These are phyloP conservation scores for Xerophyta viscosa DNA, from an alignment of 106 monocot species.

Conservation along the genomic window DNA sequence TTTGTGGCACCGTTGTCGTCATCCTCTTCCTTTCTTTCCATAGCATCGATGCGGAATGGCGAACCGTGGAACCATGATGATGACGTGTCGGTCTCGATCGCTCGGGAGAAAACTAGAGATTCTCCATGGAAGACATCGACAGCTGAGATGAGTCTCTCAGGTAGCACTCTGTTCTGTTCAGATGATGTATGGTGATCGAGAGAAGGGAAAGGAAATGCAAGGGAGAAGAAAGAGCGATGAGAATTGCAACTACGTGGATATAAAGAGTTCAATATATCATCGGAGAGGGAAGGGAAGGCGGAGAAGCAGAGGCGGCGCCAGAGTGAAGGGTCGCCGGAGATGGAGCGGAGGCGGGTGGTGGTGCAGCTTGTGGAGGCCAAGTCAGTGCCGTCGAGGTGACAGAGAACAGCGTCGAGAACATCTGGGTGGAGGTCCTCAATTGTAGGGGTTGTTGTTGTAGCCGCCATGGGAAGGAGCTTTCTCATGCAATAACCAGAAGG, in stretches of 20 bases:
- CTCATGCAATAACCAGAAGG: too few relatives aligned
- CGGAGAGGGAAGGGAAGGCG: conserved; percentile 63
- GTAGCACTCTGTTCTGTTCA: background rate
- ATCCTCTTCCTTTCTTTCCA: conserved; percentile 19
- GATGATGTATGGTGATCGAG: background rate
- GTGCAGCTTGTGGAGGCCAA: conserved; percentile 54
- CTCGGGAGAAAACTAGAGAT: conserved; percentile 41
- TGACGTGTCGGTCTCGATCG: conserved; percentile 44
- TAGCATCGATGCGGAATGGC: conserved; percentile 59
- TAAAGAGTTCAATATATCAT: conserved; percentile 13
- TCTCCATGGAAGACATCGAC: conserved; percentile 56
- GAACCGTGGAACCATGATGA: conserved; percentile 51
- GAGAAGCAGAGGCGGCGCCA: conserved; percentile 62
- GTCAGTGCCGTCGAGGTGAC: conserved; percentile 49
- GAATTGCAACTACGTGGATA: conserved; percentile 11
- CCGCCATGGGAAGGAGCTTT: background rate
- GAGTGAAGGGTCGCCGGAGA: conserved; percentile 26
- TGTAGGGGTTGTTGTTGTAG: conserved; percentile 1
- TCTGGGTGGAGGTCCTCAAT: conserved; percentile 72
- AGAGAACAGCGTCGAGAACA: conserved; percentile 36
- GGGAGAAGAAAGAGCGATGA: conserved; percentile 40
- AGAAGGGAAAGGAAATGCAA: conserved; percentile 27
- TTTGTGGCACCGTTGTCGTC: background rate
- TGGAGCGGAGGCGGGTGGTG: conserved; percentile 32
- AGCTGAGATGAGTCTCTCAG: conserved; percentile 43